Evolutionary conservation across 2,329 filamentous ascomycete genomes (phyloP), one percentile per base, ranked within the genome.

Genomic region (Clarireedia monteithiana): DNA sequence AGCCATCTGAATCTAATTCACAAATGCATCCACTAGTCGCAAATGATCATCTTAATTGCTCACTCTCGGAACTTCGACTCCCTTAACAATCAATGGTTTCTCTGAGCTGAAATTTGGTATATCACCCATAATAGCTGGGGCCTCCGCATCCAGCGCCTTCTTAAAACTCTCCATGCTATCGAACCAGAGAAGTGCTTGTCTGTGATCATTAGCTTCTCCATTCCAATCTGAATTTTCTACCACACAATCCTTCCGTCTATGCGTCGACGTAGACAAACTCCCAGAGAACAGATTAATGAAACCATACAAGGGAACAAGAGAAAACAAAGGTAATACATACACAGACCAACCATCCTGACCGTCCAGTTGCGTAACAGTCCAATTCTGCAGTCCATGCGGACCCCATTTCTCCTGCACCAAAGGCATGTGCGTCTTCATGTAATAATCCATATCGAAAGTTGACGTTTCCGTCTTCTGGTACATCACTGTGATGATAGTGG

Each of bases 361-460:
- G 14, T 39, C 30, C 23, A 56, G 17, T 6, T 52, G 36, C 1
- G 20, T 20, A n/a, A 56, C 15, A 0, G 6, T 30, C 48, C 40
- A 52, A 1, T 46, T 52, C 15, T 23, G 36, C 48, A 56, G 6
- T 17, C 53, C 53, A 12, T 30, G 6, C 12, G 53, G 7, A 5
- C 20, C 23, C 53, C 53, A 51, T 27, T 36, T 56, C 48, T 52
- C 34, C 6, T 56, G 20, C 5, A 39, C 53, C 4, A 56, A 36
- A 9, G 53, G 53, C 30, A 56, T 51, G 9, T 56, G 53, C 30
- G 6, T 51, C 48, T 52, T 56, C 40, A 42, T 40, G 20, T 45
- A 47, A 20, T 55, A 50, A 14, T 42, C 36, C 14, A 50, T 23
- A 9, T 55, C 46, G 46, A 55, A 55, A 30, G 52, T 55, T 5